These are phyloP conservation scores for Basidiobolus meristosporus DNA, from an alignment of 371 early-diverging fungal genomes.

Conservation along the genomic window DNA sequence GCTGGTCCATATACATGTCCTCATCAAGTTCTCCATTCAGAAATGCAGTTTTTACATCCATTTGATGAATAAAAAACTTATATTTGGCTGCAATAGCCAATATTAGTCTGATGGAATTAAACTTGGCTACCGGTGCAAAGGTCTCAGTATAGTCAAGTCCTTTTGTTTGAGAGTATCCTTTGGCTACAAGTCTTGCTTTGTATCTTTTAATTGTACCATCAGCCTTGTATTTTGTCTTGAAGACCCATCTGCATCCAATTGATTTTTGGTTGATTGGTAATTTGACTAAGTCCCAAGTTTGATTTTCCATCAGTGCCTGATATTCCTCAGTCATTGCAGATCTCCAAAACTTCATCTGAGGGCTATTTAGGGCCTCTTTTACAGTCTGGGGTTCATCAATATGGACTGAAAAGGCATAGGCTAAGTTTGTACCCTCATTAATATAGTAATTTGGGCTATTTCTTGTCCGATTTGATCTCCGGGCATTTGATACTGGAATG, in stretches of 20 bases:
- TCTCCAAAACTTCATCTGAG: too few species aligned
- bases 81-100: background rate
- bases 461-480: too few species aligned
- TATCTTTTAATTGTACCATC: conserved; percentile 7
- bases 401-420: too few species aligned
- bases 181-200: conserved; percentile 11
- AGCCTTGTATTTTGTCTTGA: conserved; percentile 7
- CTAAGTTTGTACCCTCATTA: too few species aligned
- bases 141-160: background rate
- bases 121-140: conserved; percentile 9
- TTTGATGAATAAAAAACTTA: background rate
- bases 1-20: conserved; percentile 3
- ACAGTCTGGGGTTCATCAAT: too few species aligned
- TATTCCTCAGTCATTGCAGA: too few species aligned
- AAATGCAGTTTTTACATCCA: conserved; percentile 2
- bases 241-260: conserved; percentile 11
- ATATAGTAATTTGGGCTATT: too few species aligned
- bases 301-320: background rate
- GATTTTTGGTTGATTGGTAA: conserved; percentile 1
- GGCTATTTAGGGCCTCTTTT: too few species aligned
- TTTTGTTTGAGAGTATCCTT: too few species aligned
- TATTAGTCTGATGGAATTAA: background rate
- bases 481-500: too few species aligned
- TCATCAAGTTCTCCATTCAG: conserved; percentile 4
- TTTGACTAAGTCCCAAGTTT: conserved; percentile 1